Base-by-base conservation (phyloP, 352 stramenopile species). In the Pythium utonaiense region DNA sequence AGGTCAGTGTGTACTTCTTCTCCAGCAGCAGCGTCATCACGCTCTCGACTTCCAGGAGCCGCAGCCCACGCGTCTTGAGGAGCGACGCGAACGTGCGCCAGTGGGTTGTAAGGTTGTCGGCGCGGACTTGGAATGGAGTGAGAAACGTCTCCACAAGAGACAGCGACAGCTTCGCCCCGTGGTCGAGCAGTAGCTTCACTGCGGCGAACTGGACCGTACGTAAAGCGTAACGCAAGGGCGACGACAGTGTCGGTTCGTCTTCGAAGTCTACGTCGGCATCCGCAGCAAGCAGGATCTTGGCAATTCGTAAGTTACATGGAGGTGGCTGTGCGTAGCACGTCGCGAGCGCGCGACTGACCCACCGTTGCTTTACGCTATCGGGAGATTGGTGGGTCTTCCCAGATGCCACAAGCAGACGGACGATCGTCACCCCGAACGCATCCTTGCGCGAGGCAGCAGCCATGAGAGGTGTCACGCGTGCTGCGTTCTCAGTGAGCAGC, bases 11-110 rank as follows among this genome's bases (percentile, higher is more conserved):
- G 34, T 56, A 22, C 8, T 62, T 63, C 24, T 68, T 73, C 21
- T 77, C 61, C 21, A 86, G 60, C 9, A 88, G 49, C 6, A 69
- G 55, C 10, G 51, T 59, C 75, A 88, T 82, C 6, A 86, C 34
- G 28, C 54, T 62, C 49, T 82, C 72, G 6, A 82, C 67, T 28
- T 82, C 63, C 6, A 79, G 22, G n/a, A 88, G 48, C 2, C 66
- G 57, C 48, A 75, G 65, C 1, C 67, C 56, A 13, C 61, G 66
- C 5, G 27, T 55, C 19, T 70, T 74, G 8, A 84, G 10, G 27
- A 70, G 80, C 13, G 53, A 64, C 3, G 67, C 64, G 54, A 78
- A 83, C 0, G 61, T 56, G 3, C 63, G 61, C 75, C 78, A 88
- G 21, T 71, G 65, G 5, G 57, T 63, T 19, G 49, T 60, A 19